These are phyloP conservation scores for Aquilaria yunnanensis DNA, from an alignment of 345 rosid species.

Conservation along the genomic window DNA sequence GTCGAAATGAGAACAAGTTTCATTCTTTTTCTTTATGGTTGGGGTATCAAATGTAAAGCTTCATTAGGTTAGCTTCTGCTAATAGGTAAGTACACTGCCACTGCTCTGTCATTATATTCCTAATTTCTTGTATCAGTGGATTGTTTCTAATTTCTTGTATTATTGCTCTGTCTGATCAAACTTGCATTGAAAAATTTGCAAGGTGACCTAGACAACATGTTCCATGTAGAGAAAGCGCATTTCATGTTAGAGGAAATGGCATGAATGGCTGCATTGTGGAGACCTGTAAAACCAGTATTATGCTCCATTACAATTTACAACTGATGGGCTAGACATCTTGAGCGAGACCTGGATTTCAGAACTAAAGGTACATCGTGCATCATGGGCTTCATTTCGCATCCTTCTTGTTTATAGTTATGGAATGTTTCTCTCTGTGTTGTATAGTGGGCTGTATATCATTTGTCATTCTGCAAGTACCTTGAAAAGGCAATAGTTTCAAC, in stretches of 20 bases:
- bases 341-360: not conserved
- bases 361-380: too few species aligned
- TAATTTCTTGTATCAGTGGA: too few species aligned
- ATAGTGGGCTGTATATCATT: too few species aligned
- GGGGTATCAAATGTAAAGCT: too few species aligned
- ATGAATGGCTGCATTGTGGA: conserved; percentile 91
- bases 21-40: not conserved
- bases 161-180: too few species aligned
- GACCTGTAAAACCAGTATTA: conserved; percentile 79
- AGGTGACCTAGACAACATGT: conserved; percentile 94
- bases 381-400: not conserved
- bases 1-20: not conserved
- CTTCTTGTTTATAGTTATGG: not conserved
- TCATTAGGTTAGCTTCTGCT: too few species aligned
- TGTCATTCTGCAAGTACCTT: too few species aligned
- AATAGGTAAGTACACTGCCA: too few species aligned
- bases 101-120: too few species aligned
- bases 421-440: too few species aligned
- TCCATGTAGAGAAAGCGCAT: conserved; percentile 92
- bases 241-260: conserved; percentile 93
- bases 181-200: conserved; percentile 16
- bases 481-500: too few species aligned
- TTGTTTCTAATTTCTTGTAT: too few species aligned
- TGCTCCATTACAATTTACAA: conserved; percentile 41
- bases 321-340: conserved; percentile 73